phyloP scores from a whole-genome alignment of 2,329 filamentous ascomycete species.

The Aureobasidium melanogenum region DNA sequence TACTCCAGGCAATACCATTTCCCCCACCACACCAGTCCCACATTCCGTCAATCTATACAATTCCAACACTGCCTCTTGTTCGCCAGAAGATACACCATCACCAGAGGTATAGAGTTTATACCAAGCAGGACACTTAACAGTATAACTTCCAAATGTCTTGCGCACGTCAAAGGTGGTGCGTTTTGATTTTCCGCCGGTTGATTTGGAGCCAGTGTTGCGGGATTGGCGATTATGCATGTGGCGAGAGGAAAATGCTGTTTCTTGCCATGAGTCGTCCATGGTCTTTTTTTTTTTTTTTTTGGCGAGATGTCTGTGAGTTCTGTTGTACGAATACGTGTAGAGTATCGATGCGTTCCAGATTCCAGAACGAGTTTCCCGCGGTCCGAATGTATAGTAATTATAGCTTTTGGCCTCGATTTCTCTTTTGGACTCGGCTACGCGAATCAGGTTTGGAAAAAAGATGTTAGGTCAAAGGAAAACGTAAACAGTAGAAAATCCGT shows the following conservation, averaged over 20 bases:
- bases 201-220: neutral
- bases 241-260: neutral
- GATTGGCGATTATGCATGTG: neutral
- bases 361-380: too few species aligned
- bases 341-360: neutral
- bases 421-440: neutral
- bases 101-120: neutral
- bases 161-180: neutral
- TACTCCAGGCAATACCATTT: neutral
- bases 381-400: too few species aligned
- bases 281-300: too few species aligned
- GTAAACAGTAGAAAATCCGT: neutral
- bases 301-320: neutral
- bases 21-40: neutral
- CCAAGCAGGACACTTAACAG: neutral
- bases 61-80: neutral
- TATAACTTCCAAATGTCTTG: neutral
- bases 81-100: neutral
- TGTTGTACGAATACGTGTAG: neutral
- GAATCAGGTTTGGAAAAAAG: neutral
- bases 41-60: constrained; percentile 3
- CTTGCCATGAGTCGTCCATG: constrained; percentile 2
- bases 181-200: neutral
- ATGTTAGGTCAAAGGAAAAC: neutral
- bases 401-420: neutral